Base-by-base conservation (phyloP, 768 basidiomycete species). In the Termitomyces bulborhizus region DNA sequence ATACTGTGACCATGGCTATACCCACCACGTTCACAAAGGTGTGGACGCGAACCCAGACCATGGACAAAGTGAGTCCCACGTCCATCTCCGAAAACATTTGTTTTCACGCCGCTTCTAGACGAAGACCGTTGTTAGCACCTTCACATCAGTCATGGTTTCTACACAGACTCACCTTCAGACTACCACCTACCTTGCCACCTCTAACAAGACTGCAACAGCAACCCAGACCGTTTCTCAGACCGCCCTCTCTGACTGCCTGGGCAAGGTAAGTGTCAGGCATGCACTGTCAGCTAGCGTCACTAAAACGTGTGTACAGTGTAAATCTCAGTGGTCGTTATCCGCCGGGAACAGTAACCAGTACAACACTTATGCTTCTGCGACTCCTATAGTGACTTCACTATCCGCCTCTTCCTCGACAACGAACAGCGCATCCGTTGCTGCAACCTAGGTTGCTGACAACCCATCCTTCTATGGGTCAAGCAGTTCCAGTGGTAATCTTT, bases 1-100 rank as follows among this genome's bases (percentile, higher is more conserved):
- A 78, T 47, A 60, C 76, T 53, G 78, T 73, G 68, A 84, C 83
- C 32, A 61, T 73, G 42, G 69, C 80, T 24, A 61, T 79, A 66
- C 85, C 85, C 29, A 86, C 84, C 8, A 88, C 86, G 11, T 70
- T 76, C 66, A 69, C 75, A 48, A 78, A 76, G 48, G 74, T 78
- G 50, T 82, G 73, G 65, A 74, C 83, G 39, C 73, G 77, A 64
- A 86, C 85, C 7, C 57, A 76, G 64, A 75, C 81, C 58, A 76
- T 75, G 60, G 82, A 86, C 70, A 77, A 79, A 54, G 82, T 83
- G 57, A 45, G 56, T 24, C 12, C 21, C n/a, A 40, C 21, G 21
- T 41, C 7, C 24, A 32, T 24, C 18, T 13, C 1, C 34, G 16
- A 13, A 1, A 11, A 21, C 8, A 13, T 8, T 26, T 54, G 24